A percentile compares a stretch with the other conserved stretches of the same genome.
Conservation (phyloP, 441 rosid species). For the Euphorbia celastroides region DNA sequence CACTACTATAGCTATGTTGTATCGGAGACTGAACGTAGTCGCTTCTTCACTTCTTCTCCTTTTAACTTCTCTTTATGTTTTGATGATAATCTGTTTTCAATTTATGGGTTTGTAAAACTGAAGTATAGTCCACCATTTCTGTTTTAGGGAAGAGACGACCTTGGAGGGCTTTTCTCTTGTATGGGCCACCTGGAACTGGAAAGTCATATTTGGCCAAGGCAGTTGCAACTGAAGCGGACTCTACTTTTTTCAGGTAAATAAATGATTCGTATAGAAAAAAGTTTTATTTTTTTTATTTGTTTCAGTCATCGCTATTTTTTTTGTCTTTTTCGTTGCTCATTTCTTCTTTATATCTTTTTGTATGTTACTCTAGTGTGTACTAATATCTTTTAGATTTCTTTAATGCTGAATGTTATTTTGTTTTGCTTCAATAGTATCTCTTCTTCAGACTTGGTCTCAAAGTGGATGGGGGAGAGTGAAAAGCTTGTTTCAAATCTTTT, state of each 20-base stretch:
- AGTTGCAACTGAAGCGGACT: slow-evolving; percentile 98
- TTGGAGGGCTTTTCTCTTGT: slow-evolving; percentile 93
- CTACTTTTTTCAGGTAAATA: slow-evolving; percentile 96
- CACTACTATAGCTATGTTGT: background rate
- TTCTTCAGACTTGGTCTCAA: slow-evolving; percentile 98
- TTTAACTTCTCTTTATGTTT: background rate
- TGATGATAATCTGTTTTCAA: background rate
- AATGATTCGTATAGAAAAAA: background rate
- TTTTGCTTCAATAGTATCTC: slow-evolving; percentile 46
- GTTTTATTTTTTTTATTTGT: background rate
- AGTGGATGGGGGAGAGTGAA: slow-evolving; percentile 99
- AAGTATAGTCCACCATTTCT: slow-evolving; percentile 3
- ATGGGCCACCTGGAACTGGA: slow-evolving; percentile 99
- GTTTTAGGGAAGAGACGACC: slow-evolving; percentile 83
- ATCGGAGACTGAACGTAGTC: background rate
- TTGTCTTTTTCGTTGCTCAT: background rate
- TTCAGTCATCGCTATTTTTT: background rate
- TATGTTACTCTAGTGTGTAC: background rate
- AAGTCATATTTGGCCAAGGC: slow-evolving; percentile 99
- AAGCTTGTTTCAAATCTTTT: slow-evolving; percentile 96
- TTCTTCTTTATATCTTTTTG: background rate
- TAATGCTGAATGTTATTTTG: background rate
- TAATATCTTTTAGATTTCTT: background rate
- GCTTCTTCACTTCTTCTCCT: background rate
- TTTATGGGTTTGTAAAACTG: background rate